A percentile compares a stretch with the other conserved stretches of the same genome.
These are phyloP conservation scores for Backusella luteola DNA, from an alignment of 192 early-diverging fungal species.

Conservation along the genomic window DNA sequence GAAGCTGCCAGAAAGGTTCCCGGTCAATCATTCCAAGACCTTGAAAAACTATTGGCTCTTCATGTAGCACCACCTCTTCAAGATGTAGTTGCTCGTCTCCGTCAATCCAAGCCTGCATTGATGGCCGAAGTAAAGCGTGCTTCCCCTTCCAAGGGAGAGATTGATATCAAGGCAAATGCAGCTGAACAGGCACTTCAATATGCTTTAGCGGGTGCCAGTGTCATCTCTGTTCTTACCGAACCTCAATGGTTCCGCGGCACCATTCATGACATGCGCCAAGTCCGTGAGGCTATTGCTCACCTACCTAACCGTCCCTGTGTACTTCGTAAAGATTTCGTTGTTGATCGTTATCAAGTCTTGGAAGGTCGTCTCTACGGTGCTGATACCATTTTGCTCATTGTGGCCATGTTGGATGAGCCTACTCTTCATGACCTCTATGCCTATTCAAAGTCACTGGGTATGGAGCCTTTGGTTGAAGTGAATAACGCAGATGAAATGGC, in stretches of 20 bases:
- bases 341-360: constrained; percentile 93
- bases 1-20: constrained; percentile 64
- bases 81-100: constrained; percentile 76
- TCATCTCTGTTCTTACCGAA: constrained; percentile 97
- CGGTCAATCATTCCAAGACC: constrained; percentile 66
- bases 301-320: constrained; percentile 82
- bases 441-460: constrained; percentile 77
- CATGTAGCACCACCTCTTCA: constrained; percentile 75
- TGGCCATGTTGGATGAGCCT: constrained; percentile 82
- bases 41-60: constrained; percentile 66
- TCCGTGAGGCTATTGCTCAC: constrained; percentile 66
- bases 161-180: constrained; percentile 80
- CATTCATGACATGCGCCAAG: constrained; percentile 87
- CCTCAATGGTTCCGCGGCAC: constrained; percentile 98
- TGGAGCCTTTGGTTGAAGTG: constrained; percentile 99
- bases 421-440: constrained; percentile 67
- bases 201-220: constrained; percentile 85
- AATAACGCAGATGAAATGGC: constrained; percentile 89
- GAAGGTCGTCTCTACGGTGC: constrained; percentile 96
- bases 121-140: constrained; percentile 99
- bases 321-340: constrained; percentile 96
- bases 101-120: constrained; percentile 65
- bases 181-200: constrained; percentile 85
- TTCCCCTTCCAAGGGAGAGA: constrained; percentile 93
- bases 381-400: constrained; percentile 94